Evolutionary conservation across 2,329 filamentous ascomycete species (phyloP).

Genomic region (Pestalotiopsis sp.): DNA sequence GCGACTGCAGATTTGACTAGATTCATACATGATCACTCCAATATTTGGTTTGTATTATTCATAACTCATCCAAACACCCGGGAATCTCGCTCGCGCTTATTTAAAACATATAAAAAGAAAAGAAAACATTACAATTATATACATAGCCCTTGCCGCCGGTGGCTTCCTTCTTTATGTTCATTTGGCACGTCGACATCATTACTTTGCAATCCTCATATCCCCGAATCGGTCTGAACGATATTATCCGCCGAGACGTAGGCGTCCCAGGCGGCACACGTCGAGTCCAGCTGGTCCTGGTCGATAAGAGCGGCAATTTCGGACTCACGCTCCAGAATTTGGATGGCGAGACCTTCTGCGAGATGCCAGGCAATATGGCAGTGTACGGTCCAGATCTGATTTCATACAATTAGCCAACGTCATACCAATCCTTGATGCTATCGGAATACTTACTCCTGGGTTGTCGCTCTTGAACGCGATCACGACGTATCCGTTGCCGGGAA

Average conservation of each 20-base stretch:
- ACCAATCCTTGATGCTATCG: no score
- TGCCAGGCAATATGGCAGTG: constrained; percentile 50
- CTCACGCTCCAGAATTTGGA: constrained; percentile 51
- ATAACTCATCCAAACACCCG: neutral
- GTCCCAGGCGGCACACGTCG: constrained; percentile 30
- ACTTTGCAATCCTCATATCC: constrained; percentile 26
- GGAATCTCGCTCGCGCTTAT: neutral
- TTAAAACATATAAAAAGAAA: neutral
- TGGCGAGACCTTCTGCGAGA: constrained; percentile 50
- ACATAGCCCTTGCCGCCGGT: neutral
- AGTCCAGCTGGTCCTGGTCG: constrained; percentile 23
- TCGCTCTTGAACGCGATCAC: constrained; percentile 53
- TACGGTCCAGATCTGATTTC: constrained; percentile 38
- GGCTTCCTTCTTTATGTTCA: neutral
- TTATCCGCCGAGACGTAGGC: constrained; percentile 24
- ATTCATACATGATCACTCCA: no score
- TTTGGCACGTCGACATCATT: neutral
- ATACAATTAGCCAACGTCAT: neutral
- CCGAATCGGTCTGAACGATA: constrained; percentile 35
- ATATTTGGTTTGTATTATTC: neutral
- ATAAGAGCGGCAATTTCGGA: constrained; percentile 29
- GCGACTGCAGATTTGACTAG: neutral
- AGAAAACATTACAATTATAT: constrained; percentile 1
- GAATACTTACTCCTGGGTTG: constrained; percentile 51
- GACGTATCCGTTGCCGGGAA: constrained; percentile 49